phyloP scores from a whole-genome alignment of 2,329 filamentous ascomycete genomes.

The Alternaria triticimaculans region DNA sequence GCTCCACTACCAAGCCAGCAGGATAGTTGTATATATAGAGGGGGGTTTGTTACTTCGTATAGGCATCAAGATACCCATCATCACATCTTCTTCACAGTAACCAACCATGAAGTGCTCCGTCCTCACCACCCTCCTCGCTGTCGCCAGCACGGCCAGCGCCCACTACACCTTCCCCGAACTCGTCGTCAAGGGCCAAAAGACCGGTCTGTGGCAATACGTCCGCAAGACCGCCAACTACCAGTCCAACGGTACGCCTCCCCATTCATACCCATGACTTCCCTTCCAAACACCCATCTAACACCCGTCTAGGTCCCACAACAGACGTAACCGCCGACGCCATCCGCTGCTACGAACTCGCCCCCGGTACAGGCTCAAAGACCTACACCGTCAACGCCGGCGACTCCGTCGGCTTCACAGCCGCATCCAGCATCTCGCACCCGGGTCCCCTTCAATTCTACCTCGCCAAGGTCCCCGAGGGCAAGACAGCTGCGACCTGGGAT shows the following conservation, averaged over 20 bases:
- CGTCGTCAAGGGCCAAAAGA: slow-evolving; percentile 28
- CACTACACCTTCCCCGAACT: slow-evolving; percentile 47
- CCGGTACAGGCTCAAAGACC: slow-evolving; percentile 21
- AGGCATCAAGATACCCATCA: neutral
- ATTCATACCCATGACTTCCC: neutral
- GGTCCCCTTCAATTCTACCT: slow-evolving; percentile 49
- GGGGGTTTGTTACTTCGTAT: neutral
- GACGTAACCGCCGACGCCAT: slow-evolving; percentile 41
- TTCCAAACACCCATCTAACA: slow-evolving; percentile 4
- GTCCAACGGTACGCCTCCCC: slow-evolving; percentile 34
- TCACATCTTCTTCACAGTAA: neutral
- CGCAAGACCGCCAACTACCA: slow-evolving; percentile 47
- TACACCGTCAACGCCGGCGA: slow-evolving; percentile 39
- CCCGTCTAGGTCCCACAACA: slow-evolving; percentile 13
- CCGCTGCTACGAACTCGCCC: slow-evolving; percentile 42
- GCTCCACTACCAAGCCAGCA: neutral
- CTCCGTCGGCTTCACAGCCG: slow-evolving; percentile 42
- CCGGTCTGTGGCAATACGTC: slow-evolving; percentile 43
- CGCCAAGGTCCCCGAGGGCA: slow-evolving; percentile 43
- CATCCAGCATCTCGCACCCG: slow-evolving; percentile 41
- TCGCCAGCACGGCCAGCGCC: slow-evolving; percentile 32
- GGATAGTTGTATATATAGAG: slow-evolving; percentile 12
- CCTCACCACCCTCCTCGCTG: slow-evolving; percentile 26
- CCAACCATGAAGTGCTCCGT: slow-evolving; percentile 35
- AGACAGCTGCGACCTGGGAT: slow-evolving; percentile 38